These are phyloP conservation scores for Nannizzia gypsea DNA, from an alignment of 2,329 filamentous ascomycete species.

Conservation along the genomic window DNA sequence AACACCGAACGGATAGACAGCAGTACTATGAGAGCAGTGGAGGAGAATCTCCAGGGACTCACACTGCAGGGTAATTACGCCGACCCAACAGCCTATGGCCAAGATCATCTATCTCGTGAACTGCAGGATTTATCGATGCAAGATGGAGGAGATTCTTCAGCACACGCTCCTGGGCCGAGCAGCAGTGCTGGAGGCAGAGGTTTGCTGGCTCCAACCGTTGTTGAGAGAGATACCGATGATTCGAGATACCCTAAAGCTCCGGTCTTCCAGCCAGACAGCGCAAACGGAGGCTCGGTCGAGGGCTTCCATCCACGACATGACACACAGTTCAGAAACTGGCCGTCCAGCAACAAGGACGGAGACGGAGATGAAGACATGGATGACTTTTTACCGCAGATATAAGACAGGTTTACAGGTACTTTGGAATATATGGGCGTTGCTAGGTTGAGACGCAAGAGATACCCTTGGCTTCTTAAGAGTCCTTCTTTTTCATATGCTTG, in stretches of 20 bases:
- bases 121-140: not conserved
- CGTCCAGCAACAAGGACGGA: not conserved
- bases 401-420: not conserved
- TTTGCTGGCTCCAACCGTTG: not conserved
- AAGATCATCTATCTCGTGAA: not conserved
- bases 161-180: conserved; percentile 12
- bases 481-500: not conserved
- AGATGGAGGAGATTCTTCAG: not conserved
- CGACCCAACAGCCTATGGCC: not conserved
- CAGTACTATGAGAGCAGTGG: conserved; percentile 14
- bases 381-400: conserved; percentile 2
- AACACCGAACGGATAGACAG: conserved; percentile 5
- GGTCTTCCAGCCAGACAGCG: conserved; percentile 22
- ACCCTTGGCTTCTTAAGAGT: not conserved
- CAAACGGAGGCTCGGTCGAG: conserved; percentile 31
- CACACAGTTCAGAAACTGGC: not conserved
- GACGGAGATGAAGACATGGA: conserved; percentile 5
- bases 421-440: not conserved
- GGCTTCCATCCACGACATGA: conserved; percentile 28
- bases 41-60: conserved; percentile 1
- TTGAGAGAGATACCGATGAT: conserved; percentile 7
- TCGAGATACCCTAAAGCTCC: conserved; percentile 21
- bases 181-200: conserved; percentile 1
- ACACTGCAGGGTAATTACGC: not conserved
- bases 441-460: not conserved